These are phyloP conservation scores for Hypoxylon crocopeplum DNA, from an alignment of 495 filamentous ascomycete genomes.

Conservation along the genomic window DNA sequence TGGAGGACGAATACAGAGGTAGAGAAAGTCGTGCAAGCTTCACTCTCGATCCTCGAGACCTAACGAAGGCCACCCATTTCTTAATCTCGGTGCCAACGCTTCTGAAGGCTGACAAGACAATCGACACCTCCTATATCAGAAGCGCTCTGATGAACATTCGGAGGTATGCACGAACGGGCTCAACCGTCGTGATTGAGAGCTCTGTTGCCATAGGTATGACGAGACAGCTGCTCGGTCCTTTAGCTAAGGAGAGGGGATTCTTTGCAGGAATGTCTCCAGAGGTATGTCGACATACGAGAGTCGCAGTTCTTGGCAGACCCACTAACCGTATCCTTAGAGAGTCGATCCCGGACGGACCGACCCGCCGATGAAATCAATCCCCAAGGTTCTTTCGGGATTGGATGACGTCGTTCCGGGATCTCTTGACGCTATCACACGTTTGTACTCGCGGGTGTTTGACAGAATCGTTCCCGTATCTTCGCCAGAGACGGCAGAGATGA, in stretches of 20 bases:
- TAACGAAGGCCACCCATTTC: slow-evolving; percentile 42
- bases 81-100: slow-evolving; percentile 49
- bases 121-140: slow-evolving; percentile 43
- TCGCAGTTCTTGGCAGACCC: not conserved
- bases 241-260: slow-evolving; percentile 31
- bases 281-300: slow-evolving; percentile 23
- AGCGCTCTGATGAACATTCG: slow-evolving; percentile 42
- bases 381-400: slow-evolving; percentile 48
- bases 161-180: slow-evolving; percentile 34
- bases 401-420: slow-evolving; percentile 42
- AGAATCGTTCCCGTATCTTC: slow-evolving; percentile 43
- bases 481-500: slow-evolving; percentile 53
- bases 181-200: slow-evolving; percentile 47
- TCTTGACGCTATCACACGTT: slow-evolving; percentile 36
- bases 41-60: slow-evolving; percentile 33
- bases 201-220: slow-evolving; percentile 51
- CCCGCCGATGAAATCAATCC: slow-evolving; percentile 38
- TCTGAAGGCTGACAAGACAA: slow-evolving; percentile 39
- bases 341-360: slow-evolving; percentile 46
- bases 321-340: slow-evolving; percentile 32
- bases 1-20: slow-evolving; percentile 19
- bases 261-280: slow-evolving; percentile 48
- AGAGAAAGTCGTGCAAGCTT: slow-evolving; percentile 26
- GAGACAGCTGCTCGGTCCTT: slow-evolving; percentile 40
- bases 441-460: slow-evolving; percentile 45